Conservation (phyloP, 768 basidiomycete species). For the Baorangia bicolor region DNA sequence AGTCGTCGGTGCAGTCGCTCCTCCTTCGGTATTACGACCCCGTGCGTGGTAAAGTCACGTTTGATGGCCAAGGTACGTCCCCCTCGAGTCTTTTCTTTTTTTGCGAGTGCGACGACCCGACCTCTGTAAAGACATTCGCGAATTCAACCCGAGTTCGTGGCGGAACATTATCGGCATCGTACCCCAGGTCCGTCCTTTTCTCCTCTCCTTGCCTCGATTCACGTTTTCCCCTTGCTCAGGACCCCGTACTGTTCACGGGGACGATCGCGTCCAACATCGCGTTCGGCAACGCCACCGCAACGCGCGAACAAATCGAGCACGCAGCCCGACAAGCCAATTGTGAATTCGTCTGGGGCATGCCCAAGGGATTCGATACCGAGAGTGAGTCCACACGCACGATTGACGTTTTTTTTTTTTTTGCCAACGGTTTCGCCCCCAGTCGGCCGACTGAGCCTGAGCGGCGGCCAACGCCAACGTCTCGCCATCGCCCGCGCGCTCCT, state of each 20-base stretch:
- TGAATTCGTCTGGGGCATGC: slow-evolving; percentile 94
- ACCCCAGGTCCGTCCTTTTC: slow-evolving; percentile 55
- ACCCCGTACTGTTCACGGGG: slow-evolving; percentile 87
- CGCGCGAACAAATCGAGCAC: slow-evolving; percentile 79
- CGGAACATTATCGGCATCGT: slow-evolving; percentile 88
- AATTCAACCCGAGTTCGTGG: slow-evolving; percentile 86
- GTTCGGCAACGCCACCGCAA: slow-evolving; percentile 74
- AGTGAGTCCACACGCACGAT: slow-evolving; percentile 48
- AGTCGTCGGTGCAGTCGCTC: slow-evolving; percentile 87
- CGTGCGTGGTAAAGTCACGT: slow-evolving; percentile 75
- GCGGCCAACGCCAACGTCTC: slow-evolving; percentile 78
- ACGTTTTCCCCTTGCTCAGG: slow-evolving; percentile 30
- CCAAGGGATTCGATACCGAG: slow-evolving; percentile 89
- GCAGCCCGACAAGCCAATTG: slow-evolving; percentile 93
- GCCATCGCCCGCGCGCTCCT: slow-evolving; percentile 86
- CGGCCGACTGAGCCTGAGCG: slow-evolving; percentile 36
- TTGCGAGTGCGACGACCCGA: too few relatives aligned
- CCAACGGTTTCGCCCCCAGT: slow-evolving; percentile 8
- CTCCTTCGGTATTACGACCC: slow-evolving; percentile 90
- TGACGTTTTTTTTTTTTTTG: not conserved
- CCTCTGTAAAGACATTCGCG: slow-evolving; percentile 62
- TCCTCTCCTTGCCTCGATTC: too few relatives aligned
- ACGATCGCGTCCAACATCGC: slow-evolving; percentile 96
- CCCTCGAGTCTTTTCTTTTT: too few relatives aligned
- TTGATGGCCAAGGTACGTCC: slow-evolving; percentile 74